phyloP scores from a whole-genome alignment of 2,329 filamentous ascomycete species.

The Aschersonia sp. region DNA sequence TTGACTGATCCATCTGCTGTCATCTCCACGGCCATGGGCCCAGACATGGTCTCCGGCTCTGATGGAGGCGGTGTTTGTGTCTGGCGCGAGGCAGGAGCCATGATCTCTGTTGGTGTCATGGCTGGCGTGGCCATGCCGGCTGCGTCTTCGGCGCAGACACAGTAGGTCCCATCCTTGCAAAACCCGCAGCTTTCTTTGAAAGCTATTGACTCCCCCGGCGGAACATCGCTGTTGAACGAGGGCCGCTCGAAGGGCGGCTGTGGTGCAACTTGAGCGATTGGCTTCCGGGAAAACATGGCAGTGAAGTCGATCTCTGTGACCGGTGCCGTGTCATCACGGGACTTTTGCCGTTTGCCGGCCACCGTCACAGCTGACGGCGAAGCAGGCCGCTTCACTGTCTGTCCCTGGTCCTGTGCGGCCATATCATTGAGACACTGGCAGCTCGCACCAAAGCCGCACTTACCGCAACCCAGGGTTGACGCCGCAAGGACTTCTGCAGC shows the following conservation, averaged over 20 bases:
- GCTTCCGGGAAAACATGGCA: constrained; percentile 39
- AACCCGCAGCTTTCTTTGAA: constrained; percentile 64
- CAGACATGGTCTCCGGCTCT: constrained; percentile 42
- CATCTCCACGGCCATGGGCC: constrained; percentile 40
- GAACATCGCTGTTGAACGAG: constrained; percentile 11
- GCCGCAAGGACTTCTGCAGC: constrained; percentile 41
- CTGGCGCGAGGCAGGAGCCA: constrained; percentile 29
- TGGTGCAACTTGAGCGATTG: background rate
- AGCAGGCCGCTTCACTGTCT: constrained; percentile 32
- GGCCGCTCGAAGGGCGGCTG: constrained; percentile 3
- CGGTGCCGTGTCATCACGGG: constrained; percentile 26
- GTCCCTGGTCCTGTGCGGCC: constrained; percentile 13
- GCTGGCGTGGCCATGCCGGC: constrained; percentile 24
- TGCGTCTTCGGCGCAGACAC: constrained; percentile 58
- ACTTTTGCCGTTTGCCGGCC: constrained; percentile 40
- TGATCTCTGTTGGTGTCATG: constrained; percentile 23
- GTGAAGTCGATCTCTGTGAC: constrained; percentile 64
- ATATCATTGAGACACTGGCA: constrained; percentile 53
- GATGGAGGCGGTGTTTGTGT: constrained; percentile 43
- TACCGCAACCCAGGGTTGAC: constrained; percentile 45
- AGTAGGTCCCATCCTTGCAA: constrained; percentile 69
- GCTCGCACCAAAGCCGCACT: constrained; percentile 45
- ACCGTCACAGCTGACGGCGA: constrained; percentile 27
- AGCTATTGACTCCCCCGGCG: constrained; percentile 21
- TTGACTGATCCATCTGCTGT: constrained; percentile 47